Evolutionary conservation across 169 alveolate species (phyloP).

Genomic region (Plasmodium adleri): DNA sequence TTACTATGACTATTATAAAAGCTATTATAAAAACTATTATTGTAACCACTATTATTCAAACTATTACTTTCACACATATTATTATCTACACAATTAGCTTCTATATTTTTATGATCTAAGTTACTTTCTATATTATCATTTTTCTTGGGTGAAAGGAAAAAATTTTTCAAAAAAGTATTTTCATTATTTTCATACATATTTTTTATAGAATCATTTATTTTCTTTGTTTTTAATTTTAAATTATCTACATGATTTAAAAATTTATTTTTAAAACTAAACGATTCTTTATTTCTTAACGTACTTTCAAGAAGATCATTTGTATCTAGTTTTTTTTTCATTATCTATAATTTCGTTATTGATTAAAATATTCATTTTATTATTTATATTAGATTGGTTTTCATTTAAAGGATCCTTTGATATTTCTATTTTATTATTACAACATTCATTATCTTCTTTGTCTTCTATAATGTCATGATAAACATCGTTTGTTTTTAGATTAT

Average conservation of each 20-base stretch:
- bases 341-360: neutral
- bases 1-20: slow-evolving; percentile 7
- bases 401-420: no score
- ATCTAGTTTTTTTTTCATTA: neutral
- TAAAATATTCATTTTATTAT: slow-evolving; percentile 5
- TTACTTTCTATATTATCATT: neutral
- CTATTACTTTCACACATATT: neutral
- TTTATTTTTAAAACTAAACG: slow-evolving; percentile 25
- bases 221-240: slow-evolving; percentile 45
- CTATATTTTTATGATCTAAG: slow-evolving; percentile 3
- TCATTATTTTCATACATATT: slow-evolving; percentile 70
- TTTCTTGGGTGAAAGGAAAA: slow-evolving; percentile 24
- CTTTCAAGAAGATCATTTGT: slow-evolving; percentile 17
- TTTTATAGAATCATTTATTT: slow-evolving; percentile 70
- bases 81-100: slow-evolving; percentile 12
- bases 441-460: neutral
- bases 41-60: neutral
- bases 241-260: slow-evolving; percentile 69
- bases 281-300: slow-evolving; percentile 16
- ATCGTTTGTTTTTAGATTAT: neutral
- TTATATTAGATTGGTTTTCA: neutral
- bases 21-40: neutral
- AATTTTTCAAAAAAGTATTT: slow-evolving; percentile 43
- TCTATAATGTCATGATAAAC: neutral
- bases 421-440: neutral